Percentiles rank a stretch among this genome's conserved stretches.
These are phyloP conservation scores for Brettanomyces anomalus DNA, from an alignment of 805 yeast species.

Conservation along the genomic window DNA sequence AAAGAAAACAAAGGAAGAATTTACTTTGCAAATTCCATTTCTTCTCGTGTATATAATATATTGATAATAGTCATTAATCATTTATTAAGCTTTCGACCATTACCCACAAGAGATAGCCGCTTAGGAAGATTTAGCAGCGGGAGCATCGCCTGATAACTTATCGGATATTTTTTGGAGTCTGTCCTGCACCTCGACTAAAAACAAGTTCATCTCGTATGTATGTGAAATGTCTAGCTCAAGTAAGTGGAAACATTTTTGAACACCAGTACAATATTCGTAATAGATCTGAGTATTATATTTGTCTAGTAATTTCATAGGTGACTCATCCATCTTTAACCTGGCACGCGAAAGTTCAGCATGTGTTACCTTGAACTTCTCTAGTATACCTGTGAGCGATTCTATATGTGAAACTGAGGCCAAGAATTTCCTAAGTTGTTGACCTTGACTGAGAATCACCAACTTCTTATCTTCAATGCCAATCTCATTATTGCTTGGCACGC, in stretches of 20 bases:
- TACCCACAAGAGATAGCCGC: too few relatives aligned
- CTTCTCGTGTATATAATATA: conserved; percentile 2
- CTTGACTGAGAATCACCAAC: background rate
- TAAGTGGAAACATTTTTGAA: conserved; percentile 8
- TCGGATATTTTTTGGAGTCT: background rate
- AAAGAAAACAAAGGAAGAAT: too few relatives aligned
- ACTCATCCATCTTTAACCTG: background rate
- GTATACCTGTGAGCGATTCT: background rate
- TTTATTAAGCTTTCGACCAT: background rate
- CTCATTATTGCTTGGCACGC: background rate
- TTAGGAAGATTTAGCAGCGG: too few relatives aligned
- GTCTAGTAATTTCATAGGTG: background rate
- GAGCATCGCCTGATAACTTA: background rate
- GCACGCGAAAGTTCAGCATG: background rate
- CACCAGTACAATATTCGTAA: background rate
- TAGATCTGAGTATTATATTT: background rate
- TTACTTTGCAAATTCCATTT: too few relatives aligned
- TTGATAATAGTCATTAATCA: background rate
- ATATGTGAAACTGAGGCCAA: background rate
- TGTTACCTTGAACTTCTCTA: conserved; percentile 2
- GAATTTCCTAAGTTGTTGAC: background rate
- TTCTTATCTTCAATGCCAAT: background rate
- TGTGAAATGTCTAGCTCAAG: conserved; percentile 12
- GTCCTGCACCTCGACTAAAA: background rate
- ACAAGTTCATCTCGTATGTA: conserved; percentile 11